Percentiles rank a stretch among this genome's conserved stretches.
Conservation (phyloP, 768 basidiomycete genomes). For the Terana coerulea region DNA sequence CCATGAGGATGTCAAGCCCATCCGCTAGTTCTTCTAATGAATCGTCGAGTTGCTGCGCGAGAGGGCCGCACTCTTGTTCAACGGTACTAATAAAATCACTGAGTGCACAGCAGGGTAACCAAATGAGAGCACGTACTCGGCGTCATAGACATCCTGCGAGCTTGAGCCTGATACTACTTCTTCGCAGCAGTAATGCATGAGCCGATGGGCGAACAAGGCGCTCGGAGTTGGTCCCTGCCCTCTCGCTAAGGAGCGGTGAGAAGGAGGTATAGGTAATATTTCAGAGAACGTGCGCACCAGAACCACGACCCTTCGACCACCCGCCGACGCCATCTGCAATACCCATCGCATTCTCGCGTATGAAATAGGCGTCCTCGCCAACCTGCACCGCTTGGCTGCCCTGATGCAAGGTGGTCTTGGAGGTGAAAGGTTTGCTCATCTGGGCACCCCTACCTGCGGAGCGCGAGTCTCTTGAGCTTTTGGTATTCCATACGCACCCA, state of each 20-base stretch:
- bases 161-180: slow-evolving; percentile 37
- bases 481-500: slow-evolving; percentile 83
- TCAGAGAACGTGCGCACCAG: slow-evolving; percentile 25
- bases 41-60: slow-evolving; percentile 33
- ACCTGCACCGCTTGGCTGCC: slow-evolving; percentile 57
- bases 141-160: not conserved
- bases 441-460: slow-evolving; percentile 24
- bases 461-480: slow-evolving; percentile 38
- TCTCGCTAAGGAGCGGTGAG: slow-evolving; percentile 14
- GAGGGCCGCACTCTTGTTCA: slow-evolving; percentile 1
- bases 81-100: slow-evolving; percentile 1
- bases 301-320: slow-evolving; percentile 63
- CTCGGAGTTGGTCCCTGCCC: slow-evolving; percentile 35
- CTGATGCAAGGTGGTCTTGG: not conserved
- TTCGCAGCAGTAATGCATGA: slow-evolving; percentile 83
- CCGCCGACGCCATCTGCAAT: slow-evolving; percentile 96
- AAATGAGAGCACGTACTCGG: slow-evolving; percentile 1
- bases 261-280: not conserved
- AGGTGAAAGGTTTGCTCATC: not conserved
- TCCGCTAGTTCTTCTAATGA: slow-evolving; percentile 62
- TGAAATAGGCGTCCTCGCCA: slow-evolving; percentile 90
- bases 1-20: slow-evolving; percentile 64
- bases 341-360: slow-evolving; percentile 82
- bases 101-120: not conserved
- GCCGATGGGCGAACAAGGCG: slow-evolving; percentile 66